phyloP scores from a whole-genome alignment of 805 yeast genomes.

The Suhomyces faveliae region DNA sequence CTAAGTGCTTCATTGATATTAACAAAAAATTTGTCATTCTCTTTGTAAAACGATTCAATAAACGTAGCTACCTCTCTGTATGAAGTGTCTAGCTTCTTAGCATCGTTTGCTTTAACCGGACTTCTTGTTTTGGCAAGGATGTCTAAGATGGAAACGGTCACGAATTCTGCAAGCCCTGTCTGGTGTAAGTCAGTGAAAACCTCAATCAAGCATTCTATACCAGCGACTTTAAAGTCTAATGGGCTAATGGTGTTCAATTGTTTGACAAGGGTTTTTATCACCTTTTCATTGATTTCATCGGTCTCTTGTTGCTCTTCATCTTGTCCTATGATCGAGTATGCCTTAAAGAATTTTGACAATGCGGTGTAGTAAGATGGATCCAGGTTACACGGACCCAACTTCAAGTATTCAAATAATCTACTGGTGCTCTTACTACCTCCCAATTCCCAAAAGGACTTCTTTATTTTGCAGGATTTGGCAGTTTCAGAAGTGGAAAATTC shows the following conservation, averaged over 20 bases:
- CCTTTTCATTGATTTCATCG: slow-evolving; percentile 3
- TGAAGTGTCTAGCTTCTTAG: background rate
- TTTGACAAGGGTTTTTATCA: slow-evolving; percentile 16
- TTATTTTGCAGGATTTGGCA: slow-evolving; percentile 25
- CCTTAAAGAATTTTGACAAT: slow-evolving; percentile 22
- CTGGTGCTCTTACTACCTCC: slow-evolving; percentile 44
- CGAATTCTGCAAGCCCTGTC: background rate
- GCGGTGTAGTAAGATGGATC: slow-evolving; percentile 46
- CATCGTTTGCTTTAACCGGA: background rate
- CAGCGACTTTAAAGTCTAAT: slow-evolving; percentile 17
- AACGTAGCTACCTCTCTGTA: background rate
- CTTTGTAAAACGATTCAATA: background rate
- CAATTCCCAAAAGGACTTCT: slow-evolving; percentile 52
- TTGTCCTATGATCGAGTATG: background rate
- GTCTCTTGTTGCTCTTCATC: slow-evolving; percentile 1
- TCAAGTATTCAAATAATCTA: slow-evolving; percentile 45
- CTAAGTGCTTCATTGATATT: background rate
- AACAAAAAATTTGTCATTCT: background rate
- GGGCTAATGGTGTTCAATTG: slow-evolving; percentile 16
- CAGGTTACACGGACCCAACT: slow-evolving; percentile 55
- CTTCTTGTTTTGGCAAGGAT: slow-evolving; percentile 6
- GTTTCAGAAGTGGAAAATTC: slow-evolving; percentile 17
- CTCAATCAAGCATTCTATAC: slow-evolving; percentile 19
- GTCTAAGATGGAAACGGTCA: slow-evolving; percentile 4
- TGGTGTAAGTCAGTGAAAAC: slow-evolving; percentile 15